Conservation (phyloP, 352 stramenopile species). For the Halophytophthora batemanensis region DNA sequence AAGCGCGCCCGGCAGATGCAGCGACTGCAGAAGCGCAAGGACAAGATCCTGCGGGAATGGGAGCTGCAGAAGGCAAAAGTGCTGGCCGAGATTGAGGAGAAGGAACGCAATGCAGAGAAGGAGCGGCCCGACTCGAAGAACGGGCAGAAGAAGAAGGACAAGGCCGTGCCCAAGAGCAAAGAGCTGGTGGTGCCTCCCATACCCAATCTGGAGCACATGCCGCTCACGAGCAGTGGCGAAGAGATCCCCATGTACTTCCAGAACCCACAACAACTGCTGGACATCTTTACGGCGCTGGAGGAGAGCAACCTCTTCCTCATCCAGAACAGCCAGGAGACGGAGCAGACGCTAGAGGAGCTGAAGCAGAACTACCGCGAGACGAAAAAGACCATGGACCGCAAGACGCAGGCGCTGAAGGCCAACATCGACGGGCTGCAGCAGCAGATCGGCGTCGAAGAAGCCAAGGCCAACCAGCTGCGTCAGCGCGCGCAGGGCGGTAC, state of each 20-base stretch:
- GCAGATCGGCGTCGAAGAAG: conserved; percentile 86
- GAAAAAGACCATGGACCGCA: conserved; percentile 87
- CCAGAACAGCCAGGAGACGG: conserved; percentile 94
- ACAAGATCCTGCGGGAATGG: conserved; percentile 69
- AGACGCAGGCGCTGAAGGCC: conserved; percentile 77
- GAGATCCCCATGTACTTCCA: conserved; percentile 96
- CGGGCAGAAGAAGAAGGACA: conserved; percentile 48
- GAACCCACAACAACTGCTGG: conserved; percentile 90
- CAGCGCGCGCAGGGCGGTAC: conserved; percentile 63
- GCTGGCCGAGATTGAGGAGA: conserved; percentile 68
- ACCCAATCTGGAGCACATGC: conserved; percentile 66
- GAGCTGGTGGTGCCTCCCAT: conserved; percentile 52
- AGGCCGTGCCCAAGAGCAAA: conserved; percentile 31
- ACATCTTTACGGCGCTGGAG: conserved; percentile 93
- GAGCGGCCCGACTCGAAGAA: conserved; percentile 65
- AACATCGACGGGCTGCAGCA: conserved; percentile 90
- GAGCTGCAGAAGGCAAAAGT: conserved; percentile 50
- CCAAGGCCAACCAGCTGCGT: conserved; percentile 73
- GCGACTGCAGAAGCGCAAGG: conserved; percentile 65
- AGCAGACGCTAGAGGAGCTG: conserved; percentile 93
- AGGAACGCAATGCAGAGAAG: conserved; percentile 39
- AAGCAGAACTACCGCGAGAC: conserved; percentile 92
- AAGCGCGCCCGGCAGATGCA: conserved; percentile 67
- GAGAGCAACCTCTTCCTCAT: conserved; percentile 96
- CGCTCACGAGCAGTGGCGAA: conserved; percentile 77